Evolutionary conservation across 2,329 filamentous ascomycete genomes (phyloP).

Genomic region (Lachnellula occidentalis): DNA sequence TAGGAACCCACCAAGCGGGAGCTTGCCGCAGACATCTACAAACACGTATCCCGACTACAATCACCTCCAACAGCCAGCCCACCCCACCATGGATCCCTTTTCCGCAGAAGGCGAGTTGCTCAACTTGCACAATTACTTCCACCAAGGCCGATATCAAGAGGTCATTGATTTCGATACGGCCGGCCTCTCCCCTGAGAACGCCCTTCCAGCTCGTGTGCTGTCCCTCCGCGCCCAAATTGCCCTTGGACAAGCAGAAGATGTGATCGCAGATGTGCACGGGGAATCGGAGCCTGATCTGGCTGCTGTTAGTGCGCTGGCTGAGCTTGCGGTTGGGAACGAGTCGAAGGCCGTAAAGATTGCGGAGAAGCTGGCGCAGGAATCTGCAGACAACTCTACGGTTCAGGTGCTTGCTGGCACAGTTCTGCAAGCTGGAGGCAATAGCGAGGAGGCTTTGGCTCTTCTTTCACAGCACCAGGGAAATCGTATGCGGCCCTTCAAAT

Average conservation of each 20-base stretch:
- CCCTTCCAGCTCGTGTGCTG: conserved; percentile 69
- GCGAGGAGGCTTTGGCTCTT: conserved; percentile 78
- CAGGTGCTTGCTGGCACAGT: conserved; percentile 80
- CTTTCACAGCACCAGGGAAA: conserved; percentile 80
- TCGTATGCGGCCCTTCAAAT: conserved; percentile 46
- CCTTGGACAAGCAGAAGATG: conserved; percentile 69
- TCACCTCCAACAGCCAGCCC: background rate
- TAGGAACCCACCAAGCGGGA: background rate
- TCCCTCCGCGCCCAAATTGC: conserved; percentile 79
- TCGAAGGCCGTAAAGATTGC: conserved; percentile 57
- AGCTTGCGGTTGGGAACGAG: conserved; percentile 54
- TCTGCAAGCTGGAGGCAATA: conserved; percentile 70
- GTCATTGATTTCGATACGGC: conserved; percentile 82
- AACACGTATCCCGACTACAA: conserved; percentile 19
- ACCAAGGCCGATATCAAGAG: conserved; percentile 78
- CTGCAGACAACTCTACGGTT: conserved; percentile 70
- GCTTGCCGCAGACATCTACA: conserved; percentile 6
- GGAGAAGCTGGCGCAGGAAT: conserved; percentile 61
- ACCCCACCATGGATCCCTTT: conserved; percentile 57
- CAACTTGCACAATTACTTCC: conserved; percentile 66
- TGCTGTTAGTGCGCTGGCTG: conserved; percentile 72
- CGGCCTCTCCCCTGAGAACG: conserved; percentile 72
- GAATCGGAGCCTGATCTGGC: conserved; percentile 65
- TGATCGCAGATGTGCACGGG: conserved; percentile 62
- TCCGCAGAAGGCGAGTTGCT: conserved; percentile 66